Evolutionary conservation across 176 grass and related monocot genomes (phyloP).

Genomic region (Hsuehochloa calcarea): DNA sequence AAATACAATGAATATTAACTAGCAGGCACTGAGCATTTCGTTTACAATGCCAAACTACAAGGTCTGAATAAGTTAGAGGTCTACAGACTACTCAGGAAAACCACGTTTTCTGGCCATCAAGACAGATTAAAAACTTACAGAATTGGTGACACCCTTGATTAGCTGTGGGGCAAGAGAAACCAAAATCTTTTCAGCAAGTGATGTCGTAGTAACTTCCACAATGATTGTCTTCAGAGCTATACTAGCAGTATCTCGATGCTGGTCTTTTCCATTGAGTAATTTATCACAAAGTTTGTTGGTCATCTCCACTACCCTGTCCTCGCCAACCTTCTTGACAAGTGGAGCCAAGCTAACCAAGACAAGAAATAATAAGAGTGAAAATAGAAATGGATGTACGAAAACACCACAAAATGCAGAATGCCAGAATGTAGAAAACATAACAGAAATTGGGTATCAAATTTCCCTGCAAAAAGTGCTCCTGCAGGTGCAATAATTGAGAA

Average conservation of each 20-base stretch:
- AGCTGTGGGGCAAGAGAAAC: constrained; percentile 74
- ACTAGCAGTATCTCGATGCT: constrained; percentile 95
- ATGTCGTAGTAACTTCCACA: constrained; percentile 71
- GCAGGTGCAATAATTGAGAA: neutral
- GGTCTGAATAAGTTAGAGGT: neutral
- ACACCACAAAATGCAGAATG: neutral
- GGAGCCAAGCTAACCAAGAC: constrained; percentile 70
- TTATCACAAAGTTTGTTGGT: constrained; percentile 90
- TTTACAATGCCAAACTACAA: neutral
- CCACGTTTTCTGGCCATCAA: neutral
- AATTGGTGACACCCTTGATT: constrained; percentile 66
- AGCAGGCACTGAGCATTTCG: neutral
- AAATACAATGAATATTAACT: neutral
- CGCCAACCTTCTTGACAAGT: constrained; percentile 86
- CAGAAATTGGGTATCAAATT: neutral
- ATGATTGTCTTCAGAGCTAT: constrained; percentile 97
- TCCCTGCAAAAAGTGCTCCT: neutral
- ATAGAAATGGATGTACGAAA: neutral
- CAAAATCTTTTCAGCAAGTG: constrained; percentile 90
- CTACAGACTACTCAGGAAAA: neutral
- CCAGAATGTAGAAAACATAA: neutral
- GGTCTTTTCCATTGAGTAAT: constrained; percentile 95
- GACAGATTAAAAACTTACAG: constrained; percentile 49
- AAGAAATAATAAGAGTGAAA: constrained; percentile 8
- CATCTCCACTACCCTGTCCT: constrained; percentile 94